These are phyloP conservation scores for Fonsecaea pedrosoi DNA, from an alignment of 2,329 filamentous ascomycete genomes.

Conservation along the genomic window DNA sequence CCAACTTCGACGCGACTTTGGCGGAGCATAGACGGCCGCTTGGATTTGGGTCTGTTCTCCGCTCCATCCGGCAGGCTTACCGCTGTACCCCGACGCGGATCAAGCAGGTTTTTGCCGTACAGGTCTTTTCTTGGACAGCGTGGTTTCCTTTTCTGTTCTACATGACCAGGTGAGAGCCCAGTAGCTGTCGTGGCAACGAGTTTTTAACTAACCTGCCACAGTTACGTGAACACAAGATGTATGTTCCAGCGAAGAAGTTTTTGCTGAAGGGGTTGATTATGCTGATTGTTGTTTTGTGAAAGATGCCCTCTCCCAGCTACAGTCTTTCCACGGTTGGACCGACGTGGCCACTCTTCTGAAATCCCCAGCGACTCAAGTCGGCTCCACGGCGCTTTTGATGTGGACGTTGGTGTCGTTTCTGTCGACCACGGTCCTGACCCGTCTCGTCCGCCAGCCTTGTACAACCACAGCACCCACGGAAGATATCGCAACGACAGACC, in stretches of 20 bases:
- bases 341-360: neutral
- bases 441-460: neutral
- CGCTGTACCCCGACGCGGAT: neutral
- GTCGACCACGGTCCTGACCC: slow-evolving; percentile 2
- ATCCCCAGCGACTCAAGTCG: neutral
- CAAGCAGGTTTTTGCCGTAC: neutral
- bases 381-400: slow-evolving; percentile 4
- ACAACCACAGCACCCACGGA: too few species aligned
- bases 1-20: neutral
- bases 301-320: slow-evolving; percentile 8
- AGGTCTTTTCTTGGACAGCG: slow-evolving; percentile 3
- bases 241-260: neutral
- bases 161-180: slow-evolving; percentile 5
- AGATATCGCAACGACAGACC: neutral
- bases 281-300: neutral
- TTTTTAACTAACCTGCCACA: neutral
- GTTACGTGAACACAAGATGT: slow-evolving; percentile 13
- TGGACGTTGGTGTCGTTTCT: slow-evolving; percentile 4
- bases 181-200: neutral
- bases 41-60: neutral
- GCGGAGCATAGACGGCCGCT: neutral
- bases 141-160: slow-evolving; percentile 12
- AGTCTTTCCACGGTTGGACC: slow-evolving; percentile 2
- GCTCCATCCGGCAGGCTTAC: neutral
- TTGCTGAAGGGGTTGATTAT: neutral